Conservation (phyloP, 306 rosid genomes). For the Dryas alaskensis region DNA sequence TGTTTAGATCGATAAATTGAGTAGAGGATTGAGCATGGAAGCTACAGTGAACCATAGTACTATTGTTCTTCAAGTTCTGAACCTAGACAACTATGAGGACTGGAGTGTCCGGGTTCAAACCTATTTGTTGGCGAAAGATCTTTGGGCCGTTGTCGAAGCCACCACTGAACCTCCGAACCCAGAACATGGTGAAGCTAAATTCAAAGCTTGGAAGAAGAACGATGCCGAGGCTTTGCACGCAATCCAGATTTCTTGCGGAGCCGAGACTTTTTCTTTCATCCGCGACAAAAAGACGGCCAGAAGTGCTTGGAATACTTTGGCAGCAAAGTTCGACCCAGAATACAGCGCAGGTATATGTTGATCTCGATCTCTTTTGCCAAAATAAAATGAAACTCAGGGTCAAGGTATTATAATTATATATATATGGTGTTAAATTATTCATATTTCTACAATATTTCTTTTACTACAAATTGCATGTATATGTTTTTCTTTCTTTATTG, state of each 20-base stretch:
- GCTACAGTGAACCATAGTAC: background rate
- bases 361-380: too few species aligned
- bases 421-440: too few species aligned
- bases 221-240: background rate
- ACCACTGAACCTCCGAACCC: background rate
- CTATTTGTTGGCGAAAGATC: background rate
- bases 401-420: too few species aligned
- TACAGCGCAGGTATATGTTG: too few species aligned
- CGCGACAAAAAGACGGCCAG: background rate
- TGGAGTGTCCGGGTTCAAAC: background rate
- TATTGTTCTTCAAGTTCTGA: background rate
- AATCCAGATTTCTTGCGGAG: background rate
- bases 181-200: background rate
- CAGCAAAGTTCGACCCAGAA: background rate
- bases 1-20: too few species aligned
- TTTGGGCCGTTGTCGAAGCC: background rate
- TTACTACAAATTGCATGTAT: too few species aligned
- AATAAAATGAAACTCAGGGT: too few species aligned
- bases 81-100: background rate
- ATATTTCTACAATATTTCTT: too few species aligned
- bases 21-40: background rate
- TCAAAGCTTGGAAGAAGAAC: background rate
- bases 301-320: background rate
- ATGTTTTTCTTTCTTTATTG: too few species aligned
- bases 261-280: background rate